phyloP scores from a whole-genome alignment of 768 basidiomycete species.

The Trametes punicea region DNA sequence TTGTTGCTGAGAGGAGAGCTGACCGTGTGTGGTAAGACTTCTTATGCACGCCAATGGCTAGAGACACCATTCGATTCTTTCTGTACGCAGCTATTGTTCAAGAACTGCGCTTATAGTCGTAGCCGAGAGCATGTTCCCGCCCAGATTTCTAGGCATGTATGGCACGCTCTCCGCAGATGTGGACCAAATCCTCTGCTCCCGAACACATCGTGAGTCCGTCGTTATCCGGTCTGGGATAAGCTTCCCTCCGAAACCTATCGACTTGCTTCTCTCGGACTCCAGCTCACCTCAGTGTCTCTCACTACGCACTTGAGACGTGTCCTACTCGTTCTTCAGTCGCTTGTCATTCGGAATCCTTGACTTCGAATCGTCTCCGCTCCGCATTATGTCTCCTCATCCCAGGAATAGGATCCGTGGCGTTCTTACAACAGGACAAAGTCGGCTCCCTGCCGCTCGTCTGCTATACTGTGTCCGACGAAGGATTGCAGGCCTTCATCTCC shows the following conservation, averaged over 20 bases:
- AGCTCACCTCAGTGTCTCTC: too few species aligned
- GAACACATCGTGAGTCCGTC: not conserved
- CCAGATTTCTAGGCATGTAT: not conserved
- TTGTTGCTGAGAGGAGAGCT: not conserved
- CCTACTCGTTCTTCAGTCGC: too few species aligned
- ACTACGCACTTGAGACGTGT: too few species aligned
- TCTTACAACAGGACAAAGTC: not conserved
- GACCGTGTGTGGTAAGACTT: not conserved
- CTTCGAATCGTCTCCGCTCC: too few species aligned
- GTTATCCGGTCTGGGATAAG: not conserved
- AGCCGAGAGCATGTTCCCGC: not conserved
- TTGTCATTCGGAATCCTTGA: too few species aligned
- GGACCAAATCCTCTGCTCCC: not conserved
- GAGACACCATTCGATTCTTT: not conserved
- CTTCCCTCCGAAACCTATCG: not conserved
- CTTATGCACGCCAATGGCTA: not conserved
- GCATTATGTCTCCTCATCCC: too few species aligned
- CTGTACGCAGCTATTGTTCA: not conserved
- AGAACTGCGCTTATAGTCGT: not conserved
- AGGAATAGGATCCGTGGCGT: too few species aligned
- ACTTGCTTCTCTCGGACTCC: not conserved
- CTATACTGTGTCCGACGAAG: not conserved
- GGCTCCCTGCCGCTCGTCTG: not conserved
- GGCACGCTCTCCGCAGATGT: not conserved
- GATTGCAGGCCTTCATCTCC: not conserved